Percentiles rank a stretch among this genome's conserved stretches.
Evolutionary conservation across 352 stramenopile species (phyloP).

Genomic region (Phytophthora meadii): DNA sequence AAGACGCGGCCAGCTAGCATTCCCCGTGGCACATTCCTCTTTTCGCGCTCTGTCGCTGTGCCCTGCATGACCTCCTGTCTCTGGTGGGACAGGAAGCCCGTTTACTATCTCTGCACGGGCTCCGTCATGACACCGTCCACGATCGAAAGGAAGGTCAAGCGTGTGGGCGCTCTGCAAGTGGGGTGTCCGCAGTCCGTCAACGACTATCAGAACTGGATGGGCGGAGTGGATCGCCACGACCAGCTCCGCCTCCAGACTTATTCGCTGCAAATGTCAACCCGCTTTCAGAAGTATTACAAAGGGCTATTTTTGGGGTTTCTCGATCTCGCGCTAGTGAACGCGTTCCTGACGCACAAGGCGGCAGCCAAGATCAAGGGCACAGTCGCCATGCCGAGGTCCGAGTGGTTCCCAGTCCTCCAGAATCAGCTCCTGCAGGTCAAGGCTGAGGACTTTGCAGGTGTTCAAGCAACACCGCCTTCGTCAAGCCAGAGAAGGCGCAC

Average conservation of each 20-base stretch:
- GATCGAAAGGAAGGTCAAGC: background rate
- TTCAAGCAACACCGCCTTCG: background rate
- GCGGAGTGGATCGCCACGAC: background rate
- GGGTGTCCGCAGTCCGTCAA: background rate
- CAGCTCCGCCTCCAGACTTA: background rate
- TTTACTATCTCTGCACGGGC: background rate
- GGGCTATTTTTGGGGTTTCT: background rate
- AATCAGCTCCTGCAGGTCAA: constrained; percentile 1
- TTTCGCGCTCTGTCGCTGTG: too few species aligned
- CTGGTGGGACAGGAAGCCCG: background rate
- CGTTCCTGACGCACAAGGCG: background rate
- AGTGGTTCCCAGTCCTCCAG: background rate
- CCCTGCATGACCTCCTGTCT: too few species aligned
- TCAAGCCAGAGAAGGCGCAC: background rate
- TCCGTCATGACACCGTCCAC: background rate
- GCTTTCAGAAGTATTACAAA: background rate
- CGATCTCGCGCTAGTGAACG: background rate
- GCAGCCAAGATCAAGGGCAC: background rate
- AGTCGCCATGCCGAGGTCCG: background rate
- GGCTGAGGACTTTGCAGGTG: background rate
- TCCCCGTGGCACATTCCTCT: too few species aligned
- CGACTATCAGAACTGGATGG: background rate
- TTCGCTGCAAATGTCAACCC: background rate
- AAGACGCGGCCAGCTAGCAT: too few species aligned
- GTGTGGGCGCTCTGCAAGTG: background rate